Base-by-base conservation (phyloP, 2,329 filamentous ascomycete species). In the Exophiala oligosperma region DNA sequence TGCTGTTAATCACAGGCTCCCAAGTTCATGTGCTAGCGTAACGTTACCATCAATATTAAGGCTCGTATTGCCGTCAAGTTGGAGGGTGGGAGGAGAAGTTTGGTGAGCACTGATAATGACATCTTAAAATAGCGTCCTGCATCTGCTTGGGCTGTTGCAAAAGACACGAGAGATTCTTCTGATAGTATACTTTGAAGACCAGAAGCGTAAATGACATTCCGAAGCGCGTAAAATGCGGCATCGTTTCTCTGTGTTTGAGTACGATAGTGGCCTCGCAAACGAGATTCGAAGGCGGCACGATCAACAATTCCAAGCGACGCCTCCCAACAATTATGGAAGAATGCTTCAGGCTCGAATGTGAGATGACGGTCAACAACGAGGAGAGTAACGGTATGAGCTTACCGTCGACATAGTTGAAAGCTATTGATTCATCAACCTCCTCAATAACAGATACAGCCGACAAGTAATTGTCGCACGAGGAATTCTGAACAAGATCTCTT, bases 301-400 rank as follows among this genome's bases (percentile, higher is more conserved):
- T 54, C 43, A 26, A 58, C 35, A 29, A 58, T 48, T 17, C 50
- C 56, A 24, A 58, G 12, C 24, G 48, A 35, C 14, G 56, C 43
- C 38, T 58, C 56, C 56, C 56, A 58, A 28, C 50, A 53, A 26
- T 54, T 49, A n/a, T 52, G 24, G 38, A 24, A 58, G 44, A 58
- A 58, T 8, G 56, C 56, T 58, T 23, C 12, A 29, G 48, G 32
- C 32, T 35, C 32, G 9, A 35, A 35, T 35, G 32, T 35, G 32
- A 35, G 32, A 8, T 35, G 11, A 8, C 32, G 32, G 32, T 35
- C 32, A 35, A 35, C 11, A 35, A 7, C 32, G 32, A 35, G 32
- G 11, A 35, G 32, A 35, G 32, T 11, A 8, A 17, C 9, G 2
- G 4, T 35, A 35, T 35, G 9, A 7, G 47, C 54, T n/a, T 38